These are phyloP conservation scores for Mucor irregularis DNA, from an alignment of 371 early-diverging fungal genomes.

Conservation along the genomic window DNA sequence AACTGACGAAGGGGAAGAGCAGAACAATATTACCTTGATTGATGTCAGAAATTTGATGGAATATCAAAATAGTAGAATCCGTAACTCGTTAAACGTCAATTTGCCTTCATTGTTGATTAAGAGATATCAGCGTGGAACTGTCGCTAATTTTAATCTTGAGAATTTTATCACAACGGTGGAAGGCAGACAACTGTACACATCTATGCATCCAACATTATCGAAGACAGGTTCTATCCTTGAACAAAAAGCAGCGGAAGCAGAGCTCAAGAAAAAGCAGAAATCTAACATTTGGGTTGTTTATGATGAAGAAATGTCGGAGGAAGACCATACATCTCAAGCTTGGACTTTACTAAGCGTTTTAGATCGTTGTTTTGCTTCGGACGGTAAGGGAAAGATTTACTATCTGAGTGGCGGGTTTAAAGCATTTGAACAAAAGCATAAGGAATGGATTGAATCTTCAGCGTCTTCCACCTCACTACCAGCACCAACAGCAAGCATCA, in stretches of 20 bases:
- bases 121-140: slow-evolving; percentile 59
- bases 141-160: slow-evolving; percentile 60
- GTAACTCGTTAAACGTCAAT: slow-evolving; percentile 60
- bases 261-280: slow-evolving; percentile 13
- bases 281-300: slow-evolving; percentile 47
- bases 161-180: slow-evolving; percentile 66
- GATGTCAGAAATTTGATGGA: slow-evolving; percentile 50
- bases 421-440: slow-evolving; percentile 23
- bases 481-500: neutral
- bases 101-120: slow-evolving; percentile 62
- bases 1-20: too few relatives aligned
- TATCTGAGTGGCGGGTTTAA: slow-evolving; percentile 42
- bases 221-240: slow-evolving; percentile 16
- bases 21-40: slow-evolving; percentile 31
- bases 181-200: slow-evolving; percentile 48
- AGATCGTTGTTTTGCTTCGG: slow-evolving; percentile 34
- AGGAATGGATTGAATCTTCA: slow-evolving; percentile 7
- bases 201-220: neutral
- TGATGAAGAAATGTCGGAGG: slow-evolving; percentile 57
- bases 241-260: slow-evolving; percentile 29
- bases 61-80: slow-evolving; percentile 41
- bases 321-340: slow-evolving; percentile 51
- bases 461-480: neutral
- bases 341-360: slow-evolving; percentile 65
- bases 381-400: slow-evolving; percentile 21